phyloP scores from a whole-genome alignment of 2,329 filamentous ascomycete genomes.

The Stagonosporopsis cucurbitacearum region DNA sequence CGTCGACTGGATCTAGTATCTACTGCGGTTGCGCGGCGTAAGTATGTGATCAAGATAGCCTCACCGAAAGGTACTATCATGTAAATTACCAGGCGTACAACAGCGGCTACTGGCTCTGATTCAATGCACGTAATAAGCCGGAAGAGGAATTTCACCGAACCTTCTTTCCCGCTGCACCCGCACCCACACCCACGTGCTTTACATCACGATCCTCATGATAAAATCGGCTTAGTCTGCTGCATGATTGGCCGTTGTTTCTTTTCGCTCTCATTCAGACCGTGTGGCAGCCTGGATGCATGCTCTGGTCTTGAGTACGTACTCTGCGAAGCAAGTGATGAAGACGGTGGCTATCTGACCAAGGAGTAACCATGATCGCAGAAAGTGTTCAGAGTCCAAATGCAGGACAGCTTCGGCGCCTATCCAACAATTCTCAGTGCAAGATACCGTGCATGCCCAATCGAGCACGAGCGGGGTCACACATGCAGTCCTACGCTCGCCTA shows the following conservation, averaged over 20 bases:
- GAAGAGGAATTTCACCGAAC: background rate
- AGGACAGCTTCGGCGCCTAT: background rate
- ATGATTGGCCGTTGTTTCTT: background rate
- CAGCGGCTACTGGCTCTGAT: background rate
- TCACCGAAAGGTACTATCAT: background rate
- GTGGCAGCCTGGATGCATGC: background rate
- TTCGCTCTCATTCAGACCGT: background rate
- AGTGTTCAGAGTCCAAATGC: background rate
- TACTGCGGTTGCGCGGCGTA: background rate
- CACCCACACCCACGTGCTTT: background rate
- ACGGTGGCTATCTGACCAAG: background rate
- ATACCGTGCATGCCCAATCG: conserved; percentile 6
- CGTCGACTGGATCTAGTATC: background rate
- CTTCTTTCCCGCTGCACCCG: too few species aligned
- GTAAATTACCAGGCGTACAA: background rate
- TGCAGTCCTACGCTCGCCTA: conserved; percentile 13
- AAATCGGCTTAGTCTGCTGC: background rate
- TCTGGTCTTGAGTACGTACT: background rate
- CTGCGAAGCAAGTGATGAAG: background rate
- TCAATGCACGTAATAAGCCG: background rate
- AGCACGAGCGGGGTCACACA: conserved; percentile 19
- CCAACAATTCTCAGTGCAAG: background rate
- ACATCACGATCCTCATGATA: background rate
- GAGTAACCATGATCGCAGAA: background rate
- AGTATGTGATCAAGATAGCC: background rate